Percentiles rank a stretch among this genome's conserved stretches.
These are phyloP conservation scores for Gracilaria gracilis DNA, from an alignment of 23 red algal species.

Conservation along the genomic window DNA sequence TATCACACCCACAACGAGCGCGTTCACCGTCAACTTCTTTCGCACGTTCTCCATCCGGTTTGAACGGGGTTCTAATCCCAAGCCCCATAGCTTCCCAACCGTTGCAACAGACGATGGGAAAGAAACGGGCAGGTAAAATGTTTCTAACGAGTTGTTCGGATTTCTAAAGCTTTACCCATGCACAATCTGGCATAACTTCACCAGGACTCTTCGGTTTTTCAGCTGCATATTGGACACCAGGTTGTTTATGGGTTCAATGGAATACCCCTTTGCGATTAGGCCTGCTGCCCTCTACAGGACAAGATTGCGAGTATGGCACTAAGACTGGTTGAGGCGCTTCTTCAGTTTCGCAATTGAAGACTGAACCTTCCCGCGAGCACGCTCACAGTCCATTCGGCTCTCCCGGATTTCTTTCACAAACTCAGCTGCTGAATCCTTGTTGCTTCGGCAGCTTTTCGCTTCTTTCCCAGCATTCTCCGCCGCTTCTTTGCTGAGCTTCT, in stretches of 20 bases:
- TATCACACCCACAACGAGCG: slow-evolving; percentile 2
- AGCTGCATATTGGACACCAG: too few relatives aligned
- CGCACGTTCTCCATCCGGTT: background rate
- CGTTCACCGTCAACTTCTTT: slow-evolving; percentile 8
- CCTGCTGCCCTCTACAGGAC: too few relatives aligned
- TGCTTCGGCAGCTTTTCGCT: background rate
- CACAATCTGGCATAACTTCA: too few relatives aligned
- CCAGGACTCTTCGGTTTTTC: too few relatives aligned
- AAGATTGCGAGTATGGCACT: too few relatives aligned
- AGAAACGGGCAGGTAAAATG: too few relatives aligned
- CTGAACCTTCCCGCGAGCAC: background rate
- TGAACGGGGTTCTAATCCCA: background rate
- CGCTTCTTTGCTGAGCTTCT: background rate
- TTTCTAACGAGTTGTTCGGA: too few relatives aligned
- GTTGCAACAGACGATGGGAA: too few relatives aligned
- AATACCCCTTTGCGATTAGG: too few relatives aligned
- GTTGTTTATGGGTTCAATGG: too few relatives aligned
- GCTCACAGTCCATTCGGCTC: background rate
- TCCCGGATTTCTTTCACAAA: background rate
- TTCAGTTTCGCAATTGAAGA: background rate
- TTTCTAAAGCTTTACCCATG: too few relatives aligned
- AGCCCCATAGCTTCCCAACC: too few relatives aligned
- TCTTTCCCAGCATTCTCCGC: background rate
- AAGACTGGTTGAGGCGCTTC: background rate
- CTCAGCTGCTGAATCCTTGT: background rate